Evolutionary conservation across 306 rosid genomes (phyloP), one percentile per base, ranked within the genome.

Genomic region (Echinosophora koreensis): DNA sequence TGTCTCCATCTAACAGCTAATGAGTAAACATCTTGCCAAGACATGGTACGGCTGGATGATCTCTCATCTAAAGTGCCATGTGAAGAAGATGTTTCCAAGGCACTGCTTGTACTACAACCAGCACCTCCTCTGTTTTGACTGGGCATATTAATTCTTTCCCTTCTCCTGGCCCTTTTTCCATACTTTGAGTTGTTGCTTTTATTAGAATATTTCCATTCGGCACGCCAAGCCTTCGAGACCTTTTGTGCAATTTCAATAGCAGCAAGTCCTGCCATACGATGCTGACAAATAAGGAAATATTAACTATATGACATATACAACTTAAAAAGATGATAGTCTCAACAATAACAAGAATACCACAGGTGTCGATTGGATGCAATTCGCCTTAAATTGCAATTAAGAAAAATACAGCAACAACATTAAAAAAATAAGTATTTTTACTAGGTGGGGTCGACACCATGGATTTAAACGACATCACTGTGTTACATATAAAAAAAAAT

Each of bases 251-350:
- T 87, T 88, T 95, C 98, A 84, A 95, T 90, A 63, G 86, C 92
- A 71, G 98, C 98, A 84, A 92, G 84, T 76, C 98, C 98, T 67
- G 96, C 97, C 98, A 95, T 95, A 17, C 98, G 98, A 57, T 95
- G 97, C 98, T 95, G 95, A 80, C 73, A 89, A 46, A 89, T 75
- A 71, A 41, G 71, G 38, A 84, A 71, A 78, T 38, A 85, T 64
- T 30, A 77, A 79, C 28, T 22, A 80, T 32, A 49, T 14, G 56
- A 18, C 14, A 52, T 59, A 35, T n/a, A 63, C 38, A 57, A 8
- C 38, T 38, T 68, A 72, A 60, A 49, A 18, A 51, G 42, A 49
- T 52, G 57, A 32, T 75, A 59, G 37, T 42, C 66, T 32, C 12
- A 61, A 51, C 73, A 73, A 59, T 15, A 17, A 57, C 39, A 51